A percentile compares a stretch with the other conserved stretches of the same genome.
Evolutionary conservation across 495 filamentous ascomycete genomes (phyloP).

Genomic region (Penicillium argentinense): DNA sequence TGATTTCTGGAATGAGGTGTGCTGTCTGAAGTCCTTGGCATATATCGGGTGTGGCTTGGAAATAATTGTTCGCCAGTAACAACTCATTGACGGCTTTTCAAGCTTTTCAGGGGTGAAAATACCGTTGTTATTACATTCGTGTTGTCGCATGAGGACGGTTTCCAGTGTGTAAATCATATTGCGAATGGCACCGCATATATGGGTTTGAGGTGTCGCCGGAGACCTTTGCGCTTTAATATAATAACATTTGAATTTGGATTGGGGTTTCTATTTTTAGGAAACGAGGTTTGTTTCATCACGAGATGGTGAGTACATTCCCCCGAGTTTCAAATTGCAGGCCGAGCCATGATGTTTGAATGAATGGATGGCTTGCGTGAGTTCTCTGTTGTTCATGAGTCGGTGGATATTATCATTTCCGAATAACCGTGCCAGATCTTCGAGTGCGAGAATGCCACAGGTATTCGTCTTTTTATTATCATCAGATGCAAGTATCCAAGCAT

Average conservation of each 20-base stretch:
- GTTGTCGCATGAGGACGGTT: background rate
- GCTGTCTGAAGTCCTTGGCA: slow-evolving; percentile 5
- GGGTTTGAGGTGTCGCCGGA: background rate
- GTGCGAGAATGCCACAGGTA: background rate
- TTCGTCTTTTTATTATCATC: background rate
- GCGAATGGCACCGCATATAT: slow-evolving; percentile 1
- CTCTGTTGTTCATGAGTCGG: slow-evolving; percentile 7
- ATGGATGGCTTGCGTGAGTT: slow-evolving; percentile 1
- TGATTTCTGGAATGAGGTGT: slow-evolving; percentile 8
- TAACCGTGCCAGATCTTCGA: slow-evolving; percentile 5
- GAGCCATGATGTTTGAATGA: slow-evolving; percentile 13
- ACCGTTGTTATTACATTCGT: slow-evolving; percentile 11
- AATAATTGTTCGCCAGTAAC: slow-evolving; percentile 8
- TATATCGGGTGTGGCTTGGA: slow-evolving; percentile 7
- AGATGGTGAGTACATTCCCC: slow-evolving; percentile 13
- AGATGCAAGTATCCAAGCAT: slow-evolving; percentile 12
- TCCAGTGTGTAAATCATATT: slow-evolving; percentile 2
- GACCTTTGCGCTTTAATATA: too few relatives aligned
- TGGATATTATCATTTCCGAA: slow-evolving; percentile 9
- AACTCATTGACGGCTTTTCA: slow-evolving; percentile 14
- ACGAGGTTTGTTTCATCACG: slow-evolving; percentile 17
- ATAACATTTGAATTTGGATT: slow-evolving; percentile 10
- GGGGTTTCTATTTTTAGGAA: slow-evolving; percentile 19
- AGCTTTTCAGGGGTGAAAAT: slow-evolving; percentile 9
- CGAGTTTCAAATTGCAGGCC: too few relatives aligned